Evolutionary conservation across 768 basidiomycete species (phyloP).

Genomic region (Cyclocybe cylindracea): DNA sequence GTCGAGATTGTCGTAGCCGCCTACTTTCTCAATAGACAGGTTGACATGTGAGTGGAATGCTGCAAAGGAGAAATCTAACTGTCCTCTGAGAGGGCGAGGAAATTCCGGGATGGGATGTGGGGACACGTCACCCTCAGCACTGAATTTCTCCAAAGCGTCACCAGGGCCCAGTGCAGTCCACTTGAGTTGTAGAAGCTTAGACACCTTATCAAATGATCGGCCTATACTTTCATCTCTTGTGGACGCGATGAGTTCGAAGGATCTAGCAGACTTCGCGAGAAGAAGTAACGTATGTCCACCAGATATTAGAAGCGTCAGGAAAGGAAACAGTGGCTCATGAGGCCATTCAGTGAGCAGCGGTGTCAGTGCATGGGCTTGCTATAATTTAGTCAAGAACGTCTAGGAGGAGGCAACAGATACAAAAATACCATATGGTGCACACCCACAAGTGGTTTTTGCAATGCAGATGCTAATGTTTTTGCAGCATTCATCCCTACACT

Average conservation of each 20-base stretch:
- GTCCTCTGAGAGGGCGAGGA: constrained; percentile 50
- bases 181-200: constrained; percentile 65
- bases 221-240: constrained; percentile 79
- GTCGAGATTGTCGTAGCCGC: constrained; percentile 45
- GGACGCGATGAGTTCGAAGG: constrained; percentile 72
- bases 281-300: constrained; percentile 95
- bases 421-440: constrained; percentile 90
- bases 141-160: constrained; percentile 78
- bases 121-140: constrained; percentile 35
- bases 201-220: constrained; percentile 81
- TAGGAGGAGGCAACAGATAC: constrained; percentile 4
- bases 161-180: constrained; percentile 71
- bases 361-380: constrained; percentile 95
- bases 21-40: constrained; percentile 46
- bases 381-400: constrained; percentile 1
- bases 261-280: constrained; percentile 57
- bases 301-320: constrained; percentile 84
- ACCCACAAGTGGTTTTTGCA: constrained; percentile 79
- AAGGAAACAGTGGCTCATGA: constrained; percentile 69
- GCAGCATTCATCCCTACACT: constrained; percentile 79
- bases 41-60: constrained; percentile 76
- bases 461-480: constrained; percentile 79
- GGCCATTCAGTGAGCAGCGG: constrained; percentile 63
- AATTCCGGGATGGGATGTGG: constrained; percentile 36
- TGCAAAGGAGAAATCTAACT: constrained; percentile 76